Conservation (phyloP, 2,329 filamentous ascomycete genomes). For the Beauveria sp. region DNA sequence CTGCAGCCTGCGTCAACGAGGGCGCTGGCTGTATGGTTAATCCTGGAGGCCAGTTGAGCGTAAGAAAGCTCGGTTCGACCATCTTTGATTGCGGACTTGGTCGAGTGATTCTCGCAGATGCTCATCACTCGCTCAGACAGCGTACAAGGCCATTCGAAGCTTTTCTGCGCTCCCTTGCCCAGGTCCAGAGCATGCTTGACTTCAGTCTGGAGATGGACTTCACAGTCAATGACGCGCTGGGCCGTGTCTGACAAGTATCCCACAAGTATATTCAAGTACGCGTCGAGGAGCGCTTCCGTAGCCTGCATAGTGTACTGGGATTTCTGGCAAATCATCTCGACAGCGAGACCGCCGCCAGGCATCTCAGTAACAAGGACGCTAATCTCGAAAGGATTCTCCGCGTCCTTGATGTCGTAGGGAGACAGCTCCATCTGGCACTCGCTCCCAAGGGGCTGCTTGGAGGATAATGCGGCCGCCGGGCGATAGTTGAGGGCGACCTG, state of each 20-base stretch:
- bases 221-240: background rate
- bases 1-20: background rate
- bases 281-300: background rate
- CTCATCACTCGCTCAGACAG: background rate
- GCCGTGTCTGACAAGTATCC: background rate
- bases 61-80: background rate
- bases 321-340: background rate
- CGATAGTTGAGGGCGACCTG: constrained; percentile 34
- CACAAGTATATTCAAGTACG: background rate
- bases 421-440: background rate
- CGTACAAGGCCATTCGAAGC: background rate
- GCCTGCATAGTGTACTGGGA: background rate
- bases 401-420: background rate
- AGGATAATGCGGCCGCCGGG: background rate
- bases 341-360: background rate
- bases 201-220: background rate
- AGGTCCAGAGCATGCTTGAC: background rate
- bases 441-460: background rate
- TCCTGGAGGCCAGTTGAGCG: background rate
- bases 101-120: background rate
- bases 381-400: background rate
- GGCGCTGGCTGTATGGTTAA: background rate
- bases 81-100: background rate
- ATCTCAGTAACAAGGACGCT: background rate
- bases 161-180: background rate